A percentile compares a stretch with the other conserved stretches of the same genome.
These are phyloP conservation scores for Lipomyces chichibuensis DNA, from an alignment of 805 yeast species.

Conservation along the genomic window DNA sequence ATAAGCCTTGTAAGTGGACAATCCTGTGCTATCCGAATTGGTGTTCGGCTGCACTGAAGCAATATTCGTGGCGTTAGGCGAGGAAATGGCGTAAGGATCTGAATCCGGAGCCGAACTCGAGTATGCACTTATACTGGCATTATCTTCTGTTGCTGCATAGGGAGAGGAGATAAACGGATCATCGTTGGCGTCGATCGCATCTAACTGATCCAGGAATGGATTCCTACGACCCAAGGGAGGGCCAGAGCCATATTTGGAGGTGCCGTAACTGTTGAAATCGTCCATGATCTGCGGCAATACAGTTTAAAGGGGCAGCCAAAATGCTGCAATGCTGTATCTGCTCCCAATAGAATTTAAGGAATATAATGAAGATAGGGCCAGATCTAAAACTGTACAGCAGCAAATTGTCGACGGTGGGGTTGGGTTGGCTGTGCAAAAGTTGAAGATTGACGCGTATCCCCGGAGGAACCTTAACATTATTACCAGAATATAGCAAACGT, in stretches of 20 bases:
- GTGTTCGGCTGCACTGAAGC: neutral
- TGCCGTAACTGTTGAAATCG: neutral
- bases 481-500: too few species aligned
- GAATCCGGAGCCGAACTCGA: constrained; percentile 2
- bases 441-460: neutral
- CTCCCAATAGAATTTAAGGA: neutral
- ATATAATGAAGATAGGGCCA: neutral
- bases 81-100: neutral
- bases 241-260: neutral
- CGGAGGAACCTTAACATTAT: too few species aligned
- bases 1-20: neutral
- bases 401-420: neutral
- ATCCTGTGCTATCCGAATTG: neutral
- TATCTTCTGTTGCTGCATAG: neutral
- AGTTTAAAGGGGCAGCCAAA: neutral
- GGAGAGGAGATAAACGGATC: constrained; percentile 1
- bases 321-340: neutral
- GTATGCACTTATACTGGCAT: constrained; percentile 12
- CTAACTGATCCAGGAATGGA: constrained; percentile 3
- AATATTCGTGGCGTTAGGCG: neutral
- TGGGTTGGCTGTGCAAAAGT: neutral
- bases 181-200: neutral
- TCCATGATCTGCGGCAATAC: neutral
- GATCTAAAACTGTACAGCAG: neutral
- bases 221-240: neutral